Conservation (phyloP, 2,329 filamentous ascomycete species). For the Fusarium xylarioides region DNA sequence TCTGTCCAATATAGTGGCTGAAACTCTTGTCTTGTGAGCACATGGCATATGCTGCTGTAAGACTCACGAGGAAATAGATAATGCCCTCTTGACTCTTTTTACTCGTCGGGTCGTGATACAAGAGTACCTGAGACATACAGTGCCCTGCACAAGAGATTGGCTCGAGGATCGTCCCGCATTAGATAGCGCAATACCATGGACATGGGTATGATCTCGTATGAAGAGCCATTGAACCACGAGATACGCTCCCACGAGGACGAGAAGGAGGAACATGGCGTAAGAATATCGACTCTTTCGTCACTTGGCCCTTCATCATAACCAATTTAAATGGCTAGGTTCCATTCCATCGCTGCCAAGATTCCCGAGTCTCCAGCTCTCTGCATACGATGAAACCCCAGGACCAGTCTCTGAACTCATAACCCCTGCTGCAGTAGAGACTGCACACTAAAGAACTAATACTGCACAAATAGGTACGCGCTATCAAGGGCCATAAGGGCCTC, state of each 20-base stretch:
- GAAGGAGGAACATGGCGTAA: background rate
- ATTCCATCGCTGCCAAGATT: background rate
- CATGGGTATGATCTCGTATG: background rate
- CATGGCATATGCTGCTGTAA: background rate
- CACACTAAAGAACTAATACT: background rate
- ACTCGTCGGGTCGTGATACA: background rate
- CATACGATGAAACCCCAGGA: conserved; percentile 6
- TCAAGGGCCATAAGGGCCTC: background rate
- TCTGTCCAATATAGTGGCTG: background rate
- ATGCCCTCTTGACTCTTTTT: background rate
- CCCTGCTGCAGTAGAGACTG: background rate
- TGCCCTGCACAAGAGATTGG: background rate
- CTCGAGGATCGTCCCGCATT: conserved; percentile 4
- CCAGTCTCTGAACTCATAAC: conserved; percentile 2
- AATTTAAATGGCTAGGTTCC: background rate
- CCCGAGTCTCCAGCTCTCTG: background rate
- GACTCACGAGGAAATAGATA: background rate
- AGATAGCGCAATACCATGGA: background rate
- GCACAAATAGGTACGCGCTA: background rate
- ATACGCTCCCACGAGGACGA: background rate
- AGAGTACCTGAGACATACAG: conserved; percentile 9
- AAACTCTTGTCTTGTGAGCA: background rate
- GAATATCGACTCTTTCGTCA: background rate
- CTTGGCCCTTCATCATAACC: background rate
- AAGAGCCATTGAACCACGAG: background rate